Evolutionary conservation across 331 rosid species (phyloP), one percentile per base, ranked within the genome.

Genomic region (Pyrus hybrid): DNA sequence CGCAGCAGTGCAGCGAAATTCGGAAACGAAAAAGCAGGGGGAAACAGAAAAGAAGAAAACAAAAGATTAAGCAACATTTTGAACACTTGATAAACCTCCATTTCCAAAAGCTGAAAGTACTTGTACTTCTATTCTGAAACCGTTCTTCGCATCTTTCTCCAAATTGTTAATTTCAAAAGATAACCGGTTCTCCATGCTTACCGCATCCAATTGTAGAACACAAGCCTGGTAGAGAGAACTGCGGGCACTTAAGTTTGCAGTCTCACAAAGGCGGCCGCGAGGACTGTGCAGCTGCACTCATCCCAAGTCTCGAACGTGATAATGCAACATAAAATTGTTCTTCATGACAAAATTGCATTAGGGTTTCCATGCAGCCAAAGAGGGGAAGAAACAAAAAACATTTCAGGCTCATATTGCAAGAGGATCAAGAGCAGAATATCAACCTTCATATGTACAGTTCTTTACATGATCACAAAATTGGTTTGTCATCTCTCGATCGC

Each of bases 401-500:
- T 68, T 33, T 30, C 62, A 54, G 35, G 37, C 51, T 56, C 74
- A 14, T 43, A 69, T 60, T 33, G 77, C 77, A 47, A n/a, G 43
- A 62, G 70, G 62, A 85, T 63, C 71, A 41, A 68, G 25, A 61
- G 30, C 49, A 47, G 62, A 32, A 66, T 45, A 73, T 65, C 30
- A 37, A 51, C 33, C n/a, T 83, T 79, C 71, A 51, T 86, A 80
- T 83, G 79, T 82, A 93, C 89, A 73, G 75, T 78, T 75, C 73
- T 74, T 82, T 74, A 80, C 83, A 75, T 65, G 67, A 72, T 90
- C 85, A 86, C 61, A 41, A 72, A 80, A 37, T 80, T 53, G 97
- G 96, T 86, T 86, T 90, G 82, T 89, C 90, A 43, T 88, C 88
- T 86, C 99, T 89, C 80, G 87, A 77, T 83, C 99, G 87, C 95